Evolutionary conservation across 2,329 filamentous ascomycete genomes (phyloP), one percentile per base, ranked within the genome.

Genomic region (Sodiomyces alkalinus): DNA sequence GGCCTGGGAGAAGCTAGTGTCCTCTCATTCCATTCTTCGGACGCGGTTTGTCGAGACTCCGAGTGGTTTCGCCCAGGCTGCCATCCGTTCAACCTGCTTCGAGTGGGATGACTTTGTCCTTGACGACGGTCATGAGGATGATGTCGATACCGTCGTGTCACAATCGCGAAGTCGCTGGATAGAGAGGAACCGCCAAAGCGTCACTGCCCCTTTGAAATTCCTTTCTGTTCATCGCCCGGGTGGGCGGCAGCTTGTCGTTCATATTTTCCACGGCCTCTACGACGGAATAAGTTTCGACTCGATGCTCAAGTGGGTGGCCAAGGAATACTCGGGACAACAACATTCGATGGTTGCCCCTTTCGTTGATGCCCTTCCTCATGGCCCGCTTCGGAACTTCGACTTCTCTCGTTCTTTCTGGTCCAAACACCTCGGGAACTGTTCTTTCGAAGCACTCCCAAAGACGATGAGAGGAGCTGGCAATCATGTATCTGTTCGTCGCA

Each of bases 241-340:
- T 1, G 40, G 39, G 2, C 41, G 41, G 6, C 36, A 60, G 0
- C 50, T 92, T 18, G 51, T 62, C 3, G 42, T 92, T 3, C 66
- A 78, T 25, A 74, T 92, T 1, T 92, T 93, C 51, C 86, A 94
- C 46, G 83, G 69, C 0, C 49, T 93, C 0, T 94, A 94, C 41
- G 86, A 94, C 49, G 86, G 83, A 2, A 77, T 68, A 38, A 87
- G 83, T 35, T 64, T 92, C 21, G 62, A 66, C 2, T 48, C 82
- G 15, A 61, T 92, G 21, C 60, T 92, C 13, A 46, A 65, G 3
- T 52, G 62, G 13, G 58, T 92, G 3, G 51, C 56, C 17, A 41
- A 53, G 3, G 52, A 60, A 4, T 82, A 81, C 40, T 37, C 43
- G 11, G 43, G 17, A 22, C 27, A 41, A 25, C 6, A 41, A 33